These are phyloP conservation scores for Zygnema cylindricum DNA, from an alignment of 139 green algal species.

Conservation along the genomic window DNA sequence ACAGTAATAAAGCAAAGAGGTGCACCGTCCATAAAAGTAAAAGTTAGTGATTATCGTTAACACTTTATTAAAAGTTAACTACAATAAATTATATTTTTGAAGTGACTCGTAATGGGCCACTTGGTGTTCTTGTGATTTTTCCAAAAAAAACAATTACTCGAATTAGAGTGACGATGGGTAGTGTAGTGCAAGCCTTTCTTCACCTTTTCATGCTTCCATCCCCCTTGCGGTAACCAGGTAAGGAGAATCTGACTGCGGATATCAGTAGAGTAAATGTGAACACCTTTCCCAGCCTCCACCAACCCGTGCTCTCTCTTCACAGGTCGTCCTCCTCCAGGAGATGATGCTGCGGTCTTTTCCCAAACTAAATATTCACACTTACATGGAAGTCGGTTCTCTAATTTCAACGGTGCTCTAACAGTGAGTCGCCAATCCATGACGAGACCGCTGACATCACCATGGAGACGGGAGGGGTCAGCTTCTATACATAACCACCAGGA, in stretches of 20 bases:
- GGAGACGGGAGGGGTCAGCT: conserved; percentile 70
- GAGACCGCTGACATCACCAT: not conserved
- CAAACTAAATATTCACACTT: conserved; percentile 60
- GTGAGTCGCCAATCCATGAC: conserved; percentile 77
- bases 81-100: too few relatives aligned
- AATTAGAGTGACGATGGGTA: too few relatives aligned
- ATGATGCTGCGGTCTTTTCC: conserved; percentile 25
- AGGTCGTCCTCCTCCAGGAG: not conserved
- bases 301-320: conserved; percentile 33
- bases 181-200: too few relatives aligned
- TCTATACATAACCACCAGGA: conserved; percentile 74
- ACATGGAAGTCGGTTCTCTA: conserved; percentile 84
- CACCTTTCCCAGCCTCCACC: conserved; percentile 20
- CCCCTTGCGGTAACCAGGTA: conserved; percentile 48
- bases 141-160: too few relatives aligned
- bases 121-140: too few relatives aligned
- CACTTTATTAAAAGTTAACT: too few relatives aligned
- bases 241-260: conserved; percentile 42
- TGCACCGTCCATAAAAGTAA: too few relatives aligned
- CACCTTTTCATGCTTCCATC: conserved; percentile 59
- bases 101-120: too few relatives aligned
- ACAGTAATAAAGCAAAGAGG: too few relatives aligned
- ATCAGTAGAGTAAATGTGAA: conserved; percentile 51
- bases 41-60: too few relatives aligned
- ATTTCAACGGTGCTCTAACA: conserved; percentile 72